Percentiles rank a stretch among this genome's conserved stretches.
Conservation (phyloP, 352 stramenopile species). For the Blastocystis sp. region DNA sequence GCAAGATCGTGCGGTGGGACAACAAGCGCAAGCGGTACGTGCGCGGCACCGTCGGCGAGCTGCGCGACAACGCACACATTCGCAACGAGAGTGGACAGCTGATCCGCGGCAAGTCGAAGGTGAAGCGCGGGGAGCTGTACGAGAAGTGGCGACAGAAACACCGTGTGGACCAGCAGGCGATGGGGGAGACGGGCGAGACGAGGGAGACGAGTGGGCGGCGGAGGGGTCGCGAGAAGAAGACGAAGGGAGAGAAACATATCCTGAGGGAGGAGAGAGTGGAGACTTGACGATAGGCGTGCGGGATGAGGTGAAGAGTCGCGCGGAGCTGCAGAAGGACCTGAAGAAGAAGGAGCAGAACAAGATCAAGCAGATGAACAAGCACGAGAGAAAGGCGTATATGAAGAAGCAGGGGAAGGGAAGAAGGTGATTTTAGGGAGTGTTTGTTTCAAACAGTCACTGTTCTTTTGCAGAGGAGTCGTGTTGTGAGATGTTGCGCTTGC, state of each 20-base stretch:
- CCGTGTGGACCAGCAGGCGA: background rate
- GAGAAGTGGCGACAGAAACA: conserved; percentile 77
- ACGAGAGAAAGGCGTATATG: background rate
- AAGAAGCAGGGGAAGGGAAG: background rate
- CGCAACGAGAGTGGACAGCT: conserved; percentile 73
- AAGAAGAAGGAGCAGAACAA: conserved; percentile 60
- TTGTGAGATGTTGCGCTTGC: background rate
- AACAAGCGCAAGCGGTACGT: conserved; percentile 90
- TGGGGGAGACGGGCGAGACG: background rate
- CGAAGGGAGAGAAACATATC: conserved; percentile 47
- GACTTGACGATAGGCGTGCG: background rate
- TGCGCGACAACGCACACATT: conserved; percentile 68
- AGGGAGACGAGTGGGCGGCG: conserved; percentile 3
- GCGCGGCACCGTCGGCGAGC: conserved; percentile 77
- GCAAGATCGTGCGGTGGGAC: conserved; percentile 95
- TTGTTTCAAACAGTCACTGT: background rate
- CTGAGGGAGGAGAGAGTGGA: background rate
- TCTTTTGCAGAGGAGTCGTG: no score
- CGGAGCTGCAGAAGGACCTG: conserved; percentile 53
- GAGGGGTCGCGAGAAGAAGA: background rate
- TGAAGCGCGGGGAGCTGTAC: conserved; percentile 73
- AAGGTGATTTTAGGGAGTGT: background rate
- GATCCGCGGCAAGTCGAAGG: conserved; percentile 58
- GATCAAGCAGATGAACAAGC: conserved; percentile 42
- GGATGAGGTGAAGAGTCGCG: conserved; percentile 56